A percentile compares a stretch with the other conserved stretches of the same genome.
These are phyloP conservation scores for Boletus sp. DNA, from an alignment of 1,284 basidiomycete genomes.

Conservation along the genomic window DNA sequence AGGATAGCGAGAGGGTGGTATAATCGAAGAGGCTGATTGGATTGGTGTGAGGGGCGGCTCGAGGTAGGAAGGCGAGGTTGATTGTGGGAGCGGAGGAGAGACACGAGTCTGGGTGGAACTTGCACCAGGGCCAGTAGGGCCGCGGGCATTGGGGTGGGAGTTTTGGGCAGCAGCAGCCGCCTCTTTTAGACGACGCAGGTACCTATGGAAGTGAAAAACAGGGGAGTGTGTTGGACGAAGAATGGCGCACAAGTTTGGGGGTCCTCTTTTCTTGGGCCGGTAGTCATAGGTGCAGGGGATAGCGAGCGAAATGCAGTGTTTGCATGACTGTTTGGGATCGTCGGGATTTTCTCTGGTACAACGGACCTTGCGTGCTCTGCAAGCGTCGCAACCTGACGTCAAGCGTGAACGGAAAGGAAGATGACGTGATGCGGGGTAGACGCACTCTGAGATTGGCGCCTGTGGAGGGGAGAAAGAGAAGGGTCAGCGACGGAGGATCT, in stretches of 20 bases:
- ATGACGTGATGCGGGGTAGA: conserved; percentile 20
- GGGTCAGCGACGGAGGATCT: conserved; percentile 22
- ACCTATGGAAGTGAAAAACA: conserved; percentile 40
- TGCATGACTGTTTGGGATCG: conserved; percentile 64
- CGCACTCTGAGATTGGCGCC: conserved; percentile 77
- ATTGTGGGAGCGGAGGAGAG: conserved; percentile 44
- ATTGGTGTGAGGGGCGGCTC: conserved; percentile 47
- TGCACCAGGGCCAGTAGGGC: conserved; percentile 39
- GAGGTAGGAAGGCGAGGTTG: conserved; percentile 48
- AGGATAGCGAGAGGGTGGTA: conserved; percentile 66
- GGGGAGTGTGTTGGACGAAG: not conserved
- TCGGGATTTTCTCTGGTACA: conserved; percentile 76
- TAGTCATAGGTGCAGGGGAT: conserved; percentile 88
- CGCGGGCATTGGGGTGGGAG: conserved; percentile 28
- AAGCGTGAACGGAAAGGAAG: conserved; percentile 13
- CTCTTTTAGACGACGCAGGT: conserved; percentile 74
- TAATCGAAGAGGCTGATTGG: conserved; percentile 34
- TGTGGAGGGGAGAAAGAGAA: conserved; percentile 34
- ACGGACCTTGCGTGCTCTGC: conserved; percentile 76
- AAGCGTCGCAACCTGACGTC: conserved; percentile 73
- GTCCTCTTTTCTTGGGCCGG: conserved; percentile 86
- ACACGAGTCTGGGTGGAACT: conserved; percentile 50
- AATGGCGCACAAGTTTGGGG: conserved; percentile 74
- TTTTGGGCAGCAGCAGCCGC: conserved; percentile 52
- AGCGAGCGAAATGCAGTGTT: conserved; percentile 77